Evolutionary conservation across 139 green algal species (phyloP), one percentile per base, ranked within the genome.

Genomic region (Tetratostichococcus sp.): DNA sequence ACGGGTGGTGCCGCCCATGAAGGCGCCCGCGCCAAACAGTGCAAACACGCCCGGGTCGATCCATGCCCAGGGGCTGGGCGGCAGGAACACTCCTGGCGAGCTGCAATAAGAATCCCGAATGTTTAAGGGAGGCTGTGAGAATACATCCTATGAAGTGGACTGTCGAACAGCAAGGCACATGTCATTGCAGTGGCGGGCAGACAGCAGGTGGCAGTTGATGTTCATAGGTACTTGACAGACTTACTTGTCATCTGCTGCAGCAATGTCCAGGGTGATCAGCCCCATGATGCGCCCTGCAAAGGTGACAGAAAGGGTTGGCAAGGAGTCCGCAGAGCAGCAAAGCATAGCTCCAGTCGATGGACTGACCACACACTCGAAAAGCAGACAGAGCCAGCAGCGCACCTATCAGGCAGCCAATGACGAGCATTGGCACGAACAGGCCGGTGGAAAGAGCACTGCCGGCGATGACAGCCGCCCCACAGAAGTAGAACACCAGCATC

Each of bases 401-500:
- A 0, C 89, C 92, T 1, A 95, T 77, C 58, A 85, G 85, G 14
- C 90, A 87, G 19, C 91, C 91, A 30, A 95, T 90, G 76, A 97
- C 84, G 65, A 97, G 83, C 93, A 97, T 97, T 65, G 93, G 93
- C 72, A 97, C 91, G 83, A 97, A 97, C 16, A 94, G 83, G 22
- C 92, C 90, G 0, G 75, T 87, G 31, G 88, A 81, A 33, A 96
- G 91, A 59, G 89, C 89, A 71, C 70, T 86, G 69, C 88, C 89
- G 1, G 82, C 79, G 16, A 79, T 82, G 43, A 73, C 71, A 26
- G 76, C 79, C 30, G 85, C 85, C 22, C 80, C 80, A 26, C 82
- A n/a, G 42, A 91, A 91, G 74, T 92, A 92, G 4, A 90, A 90
- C 17, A 84, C 66, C 72, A 93, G 82, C 86, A 95, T 89, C 19